Evolutionary conservation across 2,329 filamentous ascomycete species (phyloP).

Genomic region (Madurella mycetomatis): DNA sequence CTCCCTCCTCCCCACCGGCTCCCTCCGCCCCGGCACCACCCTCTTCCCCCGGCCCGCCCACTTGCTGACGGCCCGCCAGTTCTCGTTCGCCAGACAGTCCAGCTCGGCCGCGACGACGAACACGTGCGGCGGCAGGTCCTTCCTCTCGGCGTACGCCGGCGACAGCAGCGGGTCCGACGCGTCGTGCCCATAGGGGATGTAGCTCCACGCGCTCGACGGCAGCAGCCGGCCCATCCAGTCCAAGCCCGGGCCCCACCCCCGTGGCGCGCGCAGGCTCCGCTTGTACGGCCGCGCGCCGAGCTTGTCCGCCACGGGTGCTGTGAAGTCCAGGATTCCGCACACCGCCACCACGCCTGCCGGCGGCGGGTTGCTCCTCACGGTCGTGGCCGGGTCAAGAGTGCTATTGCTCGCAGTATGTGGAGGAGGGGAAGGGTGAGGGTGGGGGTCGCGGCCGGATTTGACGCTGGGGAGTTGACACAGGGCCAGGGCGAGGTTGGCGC

Average conservation of each 20-base stretch:
- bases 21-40: conserved; percentile 16
- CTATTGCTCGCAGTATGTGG: neutral
- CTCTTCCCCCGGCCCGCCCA: conserved; percentile 29
- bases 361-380: conserved; percentile 19
- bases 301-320: conserved; percentile 31
- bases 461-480: conserved; percentile 38
- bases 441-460: conserved; percentile 18
- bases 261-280: conserved; percentile 26
- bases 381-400: too few species aligned
- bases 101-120: conserved; percentile 42
- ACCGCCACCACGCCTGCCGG: conserved; percentile 36
- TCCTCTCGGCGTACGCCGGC: conserved; percentile 31
- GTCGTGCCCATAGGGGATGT: conserved; percentile 36
- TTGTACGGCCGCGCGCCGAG: conserved; percentile 35
- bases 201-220: conserved; percentile 39
- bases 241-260: conserved; percentile 27
- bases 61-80: conserved; percentile 34
- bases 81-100: conserved; percentile 43
- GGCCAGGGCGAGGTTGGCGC: conserved; percentile 44
- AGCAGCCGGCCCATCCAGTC: conserved; percentile 23
- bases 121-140: conserved; percentile 37
- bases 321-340: conserved; percentile 43
- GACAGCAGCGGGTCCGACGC: conserved; percentile 39
- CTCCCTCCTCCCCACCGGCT: neutral
- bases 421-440: too few species aligned